phyloP scores from a whole-genome alignment of 441 rosid species.

The Populus hybrid region DNA sequence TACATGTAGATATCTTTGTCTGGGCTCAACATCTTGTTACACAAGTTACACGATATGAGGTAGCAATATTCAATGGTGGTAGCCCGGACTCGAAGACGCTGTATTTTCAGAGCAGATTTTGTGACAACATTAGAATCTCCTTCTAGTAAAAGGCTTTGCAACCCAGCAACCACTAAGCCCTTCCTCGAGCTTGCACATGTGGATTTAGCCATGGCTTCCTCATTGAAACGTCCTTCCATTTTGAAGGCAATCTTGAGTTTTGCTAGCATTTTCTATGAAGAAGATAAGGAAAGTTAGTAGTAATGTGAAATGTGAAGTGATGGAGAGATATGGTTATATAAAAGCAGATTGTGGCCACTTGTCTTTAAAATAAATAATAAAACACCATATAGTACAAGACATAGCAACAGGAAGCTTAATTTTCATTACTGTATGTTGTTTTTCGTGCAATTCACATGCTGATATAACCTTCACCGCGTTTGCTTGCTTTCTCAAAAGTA shows the following conservation, averaged over 20 bases:
- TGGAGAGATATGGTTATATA: background rate
- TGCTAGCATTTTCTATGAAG: slow-evolving; percentile 17
- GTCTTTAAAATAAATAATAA: background rate
- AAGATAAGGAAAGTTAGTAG: background rate
- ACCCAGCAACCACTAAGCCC: slow-evolving; percentile 41
- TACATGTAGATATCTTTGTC: slow-evolving; percentile 83
- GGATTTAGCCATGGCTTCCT: background rate
- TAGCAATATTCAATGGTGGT: slow-evolving; percentile 32
- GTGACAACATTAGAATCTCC: slow-evolving; percentile 32
- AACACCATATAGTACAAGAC: background rate
- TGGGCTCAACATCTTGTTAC: slow-evolving; percentile 44
- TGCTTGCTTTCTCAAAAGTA: background rate
- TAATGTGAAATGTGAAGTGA: slow-evolving; percentile 2
- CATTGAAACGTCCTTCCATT: slow-evolving; percentile 6
- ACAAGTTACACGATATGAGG: slow-evolving; percentile 62
- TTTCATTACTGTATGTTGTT: background rate
- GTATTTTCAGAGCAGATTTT: slow-evolving; percentile 35
- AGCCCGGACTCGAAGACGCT: background rate
- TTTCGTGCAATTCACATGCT: slow-evolving; percentile 6
- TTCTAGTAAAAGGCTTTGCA: slow-evolving; percentile 44
- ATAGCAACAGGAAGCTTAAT: background rate
- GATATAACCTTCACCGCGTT: background rate
- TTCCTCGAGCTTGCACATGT: slow-evolving; percentile 10
- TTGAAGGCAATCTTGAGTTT: slow-evolving; percentile 21
- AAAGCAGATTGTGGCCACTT: background rate